Conservation (phyloP, 106 monocot genomes). For the Cymbidium sinense region DNA sequence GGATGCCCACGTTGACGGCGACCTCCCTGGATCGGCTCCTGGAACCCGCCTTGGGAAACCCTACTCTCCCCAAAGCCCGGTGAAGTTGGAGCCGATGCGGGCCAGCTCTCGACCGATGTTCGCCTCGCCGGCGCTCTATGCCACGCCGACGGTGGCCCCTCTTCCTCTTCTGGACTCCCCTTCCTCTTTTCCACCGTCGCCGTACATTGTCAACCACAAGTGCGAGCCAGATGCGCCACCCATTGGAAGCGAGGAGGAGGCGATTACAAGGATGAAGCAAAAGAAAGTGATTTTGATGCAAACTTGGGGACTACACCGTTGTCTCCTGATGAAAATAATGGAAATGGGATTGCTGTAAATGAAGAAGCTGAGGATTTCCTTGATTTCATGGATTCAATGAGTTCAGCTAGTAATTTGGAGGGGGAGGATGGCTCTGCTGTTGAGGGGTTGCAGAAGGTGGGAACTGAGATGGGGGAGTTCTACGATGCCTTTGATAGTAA, state of each 20-base stretch:
- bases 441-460: slow-evolving; percentile 21
- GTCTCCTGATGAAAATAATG: background rate
- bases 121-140: slow-evolving; percentile 49
- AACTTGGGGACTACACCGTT: background rate
- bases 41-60: slow-evolving; percentile 40
- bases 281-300: background rate
- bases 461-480: slow-evolving; percentile 35
- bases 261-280: background rate
- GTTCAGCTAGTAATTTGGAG: slow-evolving; percentile 28
- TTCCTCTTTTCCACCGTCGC: slow-evolving; percentile 17
- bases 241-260: background rate
- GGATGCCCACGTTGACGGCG: slow-evolving; percentile 55
- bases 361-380: slow-evolving; percentile 40
- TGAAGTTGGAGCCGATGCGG: slow-evolving; percentile 3
- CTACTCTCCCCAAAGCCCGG: slow-evolving; percentile 9
- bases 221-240: slow-evolving; percentile 36
- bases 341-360: background rate
- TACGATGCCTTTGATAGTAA: slow-evolving; percentile 72
- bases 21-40: slow-evolving; percentile 44
- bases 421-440: slow-evolving; percentile 21
- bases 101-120: background rate
- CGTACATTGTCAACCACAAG: slow-evolving; percentile 39
- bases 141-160: slow-evolving; percentile 36
- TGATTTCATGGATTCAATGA: slow-evolving; percentile 47
- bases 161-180: slow-evolving; percentile 16